Percentiles rank a stretch among this genome's conserved stretches.
Evolutionary conservation across 1,284 basidiomycete species (phyloP).

Genomic region (Naganishia sp.): DNA sequence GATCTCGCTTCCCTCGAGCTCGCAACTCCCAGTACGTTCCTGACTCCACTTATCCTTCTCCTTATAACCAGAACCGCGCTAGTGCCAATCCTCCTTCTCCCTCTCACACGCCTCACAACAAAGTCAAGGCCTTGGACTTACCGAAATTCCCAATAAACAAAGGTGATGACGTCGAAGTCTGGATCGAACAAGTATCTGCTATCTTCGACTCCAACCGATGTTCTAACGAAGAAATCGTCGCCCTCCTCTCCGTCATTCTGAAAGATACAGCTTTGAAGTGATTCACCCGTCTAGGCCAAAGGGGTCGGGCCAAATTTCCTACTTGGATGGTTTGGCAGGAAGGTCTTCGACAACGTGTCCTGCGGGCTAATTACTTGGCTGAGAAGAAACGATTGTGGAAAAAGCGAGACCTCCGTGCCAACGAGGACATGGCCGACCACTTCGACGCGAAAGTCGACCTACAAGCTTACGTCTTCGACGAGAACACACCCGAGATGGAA

Average conservation of each 20-base stretch:
- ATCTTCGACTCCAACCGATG: constrained; percentile 11
- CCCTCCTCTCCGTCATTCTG: constrained; percentile 9
- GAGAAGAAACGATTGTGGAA: constrained; percentile 7
- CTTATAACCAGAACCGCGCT: neutral
- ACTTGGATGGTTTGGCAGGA: constrained; percentile 24
- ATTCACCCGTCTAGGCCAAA: constrained; percentile 10
- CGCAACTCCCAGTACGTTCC: neutral
- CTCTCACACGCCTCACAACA: neutral
- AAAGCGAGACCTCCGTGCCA: constrained; percentile 5
- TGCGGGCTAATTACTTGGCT: constrained; percentile 11
- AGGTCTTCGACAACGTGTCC: constrained; percentile 14
- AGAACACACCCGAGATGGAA: constrained; percentile 3
- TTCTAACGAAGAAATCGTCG: constrained; percentile 4
- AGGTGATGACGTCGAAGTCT: constrained; percentile 18
- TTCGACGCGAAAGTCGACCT: constrained; percentile 17
- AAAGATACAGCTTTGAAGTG: constrained; percentile 10
- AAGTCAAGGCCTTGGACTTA: constrained; percentile 20
- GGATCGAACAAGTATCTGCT: constrained; percentile 13
- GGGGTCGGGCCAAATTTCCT: neutral
- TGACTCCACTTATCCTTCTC: neutral
- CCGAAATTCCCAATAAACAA: constrained; percentile 15
- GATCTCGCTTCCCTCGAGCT: neutral
- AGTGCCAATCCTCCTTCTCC: neutral
- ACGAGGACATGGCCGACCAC: constrained; percentile 19
- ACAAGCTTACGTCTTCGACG: constrained; percentile 19